Base-by-base conservation (phyloP, 2,329 filamentous ascomycete genomes). In the Knoxdaviesia capensis region DNA sequence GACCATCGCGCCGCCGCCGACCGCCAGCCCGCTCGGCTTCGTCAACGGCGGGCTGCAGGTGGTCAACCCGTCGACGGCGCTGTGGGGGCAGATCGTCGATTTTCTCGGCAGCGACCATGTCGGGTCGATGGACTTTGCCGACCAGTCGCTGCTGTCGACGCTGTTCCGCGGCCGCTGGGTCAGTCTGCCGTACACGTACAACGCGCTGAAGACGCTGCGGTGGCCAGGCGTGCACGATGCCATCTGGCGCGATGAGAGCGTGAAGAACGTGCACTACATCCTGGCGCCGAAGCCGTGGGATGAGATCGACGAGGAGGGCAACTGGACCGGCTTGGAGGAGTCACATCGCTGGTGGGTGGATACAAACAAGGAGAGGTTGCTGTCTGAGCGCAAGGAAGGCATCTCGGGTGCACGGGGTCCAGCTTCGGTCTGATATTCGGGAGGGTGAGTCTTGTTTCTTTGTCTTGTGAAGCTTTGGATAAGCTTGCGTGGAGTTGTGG, bases 181-280 rank as follows among this genome's bases (percentile, higher is more conserved):
- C 8, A 53, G 67, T 5, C 58, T 77, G 49, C 70, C 71, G 1
- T 77, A 76, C 49, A 57, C 66, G 9, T 77, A 76, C 54, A 77
- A 77, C 48, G 73, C 70, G 7, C 62, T 77, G 46, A 76, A 77
- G 64, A 75, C 73, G 10, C 46, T 77, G 59, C 57, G 69, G 10
- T 63, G 63, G 59, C 50, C 59, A 10, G 62, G 59, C 8, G 69
- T 74, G 31, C 73, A 77, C 50, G 54, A 56, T 31, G 51, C 56
- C 43, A 69, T 77, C 44, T 77, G 73, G 73, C 55, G 59, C 7
- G 72, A 77, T 48, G 66, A 66, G 11, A 52, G 57, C 36, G 68
- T 77, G 40, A 74, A 72, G 59, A 74, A 74, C 48, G 54, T 77
- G 5, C 73, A 77, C 51, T 76, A 72, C 46, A 74, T 77, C 38